Percentiles rank a stretch among this genome's conserved stretches.
phyloP scores from a whole-genome alignment of 805 yeast genomes.

The Candida boleticola region DNA sequence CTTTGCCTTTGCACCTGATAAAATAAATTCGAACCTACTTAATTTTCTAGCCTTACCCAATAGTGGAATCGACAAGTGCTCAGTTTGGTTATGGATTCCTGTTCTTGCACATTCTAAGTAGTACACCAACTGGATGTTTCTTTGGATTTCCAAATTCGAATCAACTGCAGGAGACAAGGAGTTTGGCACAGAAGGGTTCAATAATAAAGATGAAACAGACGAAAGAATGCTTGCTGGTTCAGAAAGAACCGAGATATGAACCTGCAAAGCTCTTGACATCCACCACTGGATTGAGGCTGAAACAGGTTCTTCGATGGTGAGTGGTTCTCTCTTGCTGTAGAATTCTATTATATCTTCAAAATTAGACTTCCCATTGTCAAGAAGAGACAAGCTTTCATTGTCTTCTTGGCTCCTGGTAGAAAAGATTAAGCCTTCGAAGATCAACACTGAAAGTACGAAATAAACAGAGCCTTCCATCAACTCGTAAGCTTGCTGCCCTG shows the following conservation, averaged over 20 bases:
- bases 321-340: conserved; percentile 5
- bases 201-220: conserved; percentile 38
- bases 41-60: conserved; percentile 55
- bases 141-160: conserved; percentile 25
- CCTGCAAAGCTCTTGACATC: conserved; percentile 67
- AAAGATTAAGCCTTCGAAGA: conserved; percentile 46
- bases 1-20: conserved; percentile 88
- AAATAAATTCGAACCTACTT: conserved; percentile 58
- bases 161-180: conserved; percentile 28
- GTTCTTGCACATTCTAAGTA: conserved; percentile 69
- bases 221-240: conserved; percentile 57
- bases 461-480: conserved; percentile 38
- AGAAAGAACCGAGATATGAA: conserved; percentile 60
- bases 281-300: conserved; percentile 65
- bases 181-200: conserved; percentile 31
- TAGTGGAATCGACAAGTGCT: conserved; percentile 55
- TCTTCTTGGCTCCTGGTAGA: conserved; percentile 32
- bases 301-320: conserved; percentile 23
- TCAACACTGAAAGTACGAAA: conserved; percentile 24
- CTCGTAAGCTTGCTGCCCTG: conserved; percentile 73
- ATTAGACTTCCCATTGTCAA: conserved; percentile 12
- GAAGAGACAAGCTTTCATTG: not conserved
- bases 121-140: conserved; percentile 45
- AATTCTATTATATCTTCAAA: conserved; percentile 25
- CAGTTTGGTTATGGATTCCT: conserved; percentile 61